Evolutionary conservation across 2,329 filamentous ascomycete genomes (phyloP), one percentile per base, ranked within the genome.

Genomic region (Ophiostoma quercus): DNA sequence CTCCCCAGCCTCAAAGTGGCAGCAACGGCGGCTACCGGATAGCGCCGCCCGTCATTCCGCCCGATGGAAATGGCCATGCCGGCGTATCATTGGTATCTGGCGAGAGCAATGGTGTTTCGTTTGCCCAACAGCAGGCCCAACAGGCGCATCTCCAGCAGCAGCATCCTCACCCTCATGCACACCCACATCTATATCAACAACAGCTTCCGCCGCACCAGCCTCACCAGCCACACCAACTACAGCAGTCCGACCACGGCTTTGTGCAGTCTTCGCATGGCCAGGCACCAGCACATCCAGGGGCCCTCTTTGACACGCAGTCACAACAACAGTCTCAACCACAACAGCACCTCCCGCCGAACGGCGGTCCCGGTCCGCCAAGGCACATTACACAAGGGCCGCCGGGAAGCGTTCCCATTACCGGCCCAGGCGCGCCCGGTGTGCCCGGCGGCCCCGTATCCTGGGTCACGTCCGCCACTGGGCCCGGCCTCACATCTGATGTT

Each of bases 401-500:
- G 3, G 62, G 66, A 7, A 37, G 43, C 25, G 43, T 66, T 9
- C 63, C 32, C n/a, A 66, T 66, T n/a, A 41, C 34, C 3, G 34
- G 34, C 19, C 34, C 63, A 25, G 22, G 63, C 41, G 34, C 34
- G 1, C 43, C 69, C 6, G 54, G 54, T 3, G 54, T 34, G 3
- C n/a, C 67, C 22, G 62, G 63, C 34, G 47, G 25, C 4, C 47
- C 37, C 3, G 57, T 34, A 0, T 37, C 63, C 12, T 71, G 66
- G 68, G 68, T 43, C 14, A 32, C 57, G 16, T 39, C 70, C 8
- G 34, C 57, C 14, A 47, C 34, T 1, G 63, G 41, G 9, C 63
- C 70, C 5, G 62, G 29, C 2, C 62, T 71, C 5, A 62, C 51
- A 2, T 41, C 68, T 1, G 66, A 72, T 14, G 34, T 67, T 51